phyloP scores from a whole-genome alignment of 495 filamentous ascomycete genomes.

The Zalerion maritima region DNA sequence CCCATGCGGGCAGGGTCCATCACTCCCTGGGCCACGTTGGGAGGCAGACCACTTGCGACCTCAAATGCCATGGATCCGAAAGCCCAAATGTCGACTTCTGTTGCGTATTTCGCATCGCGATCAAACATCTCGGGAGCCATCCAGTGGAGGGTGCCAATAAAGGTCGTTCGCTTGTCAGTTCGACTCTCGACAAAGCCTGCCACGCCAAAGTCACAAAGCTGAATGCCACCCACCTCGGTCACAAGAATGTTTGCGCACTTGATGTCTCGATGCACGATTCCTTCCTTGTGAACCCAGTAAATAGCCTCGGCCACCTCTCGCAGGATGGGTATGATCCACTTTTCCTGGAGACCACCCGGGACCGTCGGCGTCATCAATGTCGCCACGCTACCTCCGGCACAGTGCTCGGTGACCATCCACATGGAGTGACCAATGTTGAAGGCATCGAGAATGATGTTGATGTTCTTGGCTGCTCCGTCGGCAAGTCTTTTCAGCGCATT shows the following conservation, averaged over 20 bases:
- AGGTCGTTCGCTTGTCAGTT: constrained; percentile 74
- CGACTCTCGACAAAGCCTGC: constrained; percentile 75
- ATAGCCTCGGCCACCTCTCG: constrained; percentile 76
- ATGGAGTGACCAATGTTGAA: constrained; percentile 74
- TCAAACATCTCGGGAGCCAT: constrained; percentile 85
- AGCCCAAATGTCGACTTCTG: constrained; percentile 86
- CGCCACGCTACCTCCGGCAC: constrained; percentile 85
- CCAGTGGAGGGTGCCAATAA: constrained; percentile 92
- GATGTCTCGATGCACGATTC: constrained; percentile 91
- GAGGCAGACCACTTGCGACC: constrained; percentile 79
- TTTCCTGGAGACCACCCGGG: constrained; percentile 67
- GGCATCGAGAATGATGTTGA: constrained; percentile 81
- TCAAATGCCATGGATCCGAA: constrained; percentile 85
- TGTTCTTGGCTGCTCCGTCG: constrained; percentile 72
- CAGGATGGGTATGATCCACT: constrained; percentile 78
- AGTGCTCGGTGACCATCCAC: constrained; percentile 95
- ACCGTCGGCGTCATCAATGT: constrained; percentile 57
- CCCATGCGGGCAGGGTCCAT: constrained; percentile 36
- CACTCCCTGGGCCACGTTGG: constrained; percentile 41
- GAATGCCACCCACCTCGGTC: constrained; percentile 70
- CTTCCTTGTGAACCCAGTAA: constrained; percentile 75
- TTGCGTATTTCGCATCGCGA: constrained; percentile 39
- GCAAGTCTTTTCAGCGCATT: constrained; percentile 71
- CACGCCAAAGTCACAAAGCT: constrained; percentile 94
- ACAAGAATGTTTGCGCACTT: constrained; percentile 92